Evolutionary conservation across 805 yeast genomes (phyloP).

Genomic region (Nakazawaea sp.): DNA sequence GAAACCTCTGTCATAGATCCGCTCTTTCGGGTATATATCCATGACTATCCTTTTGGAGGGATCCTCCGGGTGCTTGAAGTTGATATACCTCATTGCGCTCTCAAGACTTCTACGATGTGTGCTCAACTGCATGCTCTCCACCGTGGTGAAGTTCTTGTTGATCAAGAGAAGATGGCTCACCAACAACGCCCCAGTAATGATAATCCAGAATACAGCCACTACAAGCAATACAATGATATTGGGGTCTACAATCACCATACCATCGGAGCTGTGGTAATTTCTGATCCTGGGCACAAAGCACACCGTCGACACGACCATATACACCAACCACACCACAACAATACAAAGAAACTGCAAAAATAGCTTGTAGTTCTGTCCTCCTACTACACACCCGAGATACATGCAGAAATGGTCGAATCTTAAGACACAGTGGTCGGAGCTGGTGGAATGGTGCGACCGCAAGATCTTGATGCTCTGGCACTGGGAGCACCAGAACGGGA

Average conservation of each 20-base stretch:
- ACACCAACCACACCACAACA: constrained; percentile 29
- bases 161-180: constrained; percentile 39
- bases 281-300: constrained; percentile 23
- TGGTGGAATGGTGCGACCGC: constrained; percentile 65
- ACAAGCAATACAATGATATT: constrained; percentile 44
- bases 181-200: constrained; percentile 37
- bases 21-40: constrained; percentile 22
- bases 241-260: constrained; percentile 28
- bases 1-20: constrained; percentile 32
- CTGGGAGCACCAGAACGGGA: constrained; percentile 66
- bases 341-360: constrained; percentile 48
- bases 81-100: constrained; percentile 30
- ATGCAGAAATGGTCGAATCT: constrained; percentile 80
- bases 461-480: constrained; percentile 62
- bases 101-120: constrained; percentile 21
- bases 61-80: constrained; percentile 26
- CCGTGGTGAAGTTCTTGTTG: constrained; percentile 41
- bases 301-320: constrained; percentile 30
- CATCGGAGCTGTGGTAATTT: constrained; percentile 17
- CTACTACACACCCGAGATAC: constrained; percentile 71
- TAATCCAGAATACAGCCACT: constrained; percentile 34
- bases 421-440: constrained; percentile 51
- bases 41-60: constrained; percentile 31
- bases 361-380: constrained; percentile 52
- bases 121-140: constrained; percentile 46